phyloP scores from a whole-genome alignment of 2,329 filamentous ascomycete species.

The Sclerotinia spermophila region DNA sequence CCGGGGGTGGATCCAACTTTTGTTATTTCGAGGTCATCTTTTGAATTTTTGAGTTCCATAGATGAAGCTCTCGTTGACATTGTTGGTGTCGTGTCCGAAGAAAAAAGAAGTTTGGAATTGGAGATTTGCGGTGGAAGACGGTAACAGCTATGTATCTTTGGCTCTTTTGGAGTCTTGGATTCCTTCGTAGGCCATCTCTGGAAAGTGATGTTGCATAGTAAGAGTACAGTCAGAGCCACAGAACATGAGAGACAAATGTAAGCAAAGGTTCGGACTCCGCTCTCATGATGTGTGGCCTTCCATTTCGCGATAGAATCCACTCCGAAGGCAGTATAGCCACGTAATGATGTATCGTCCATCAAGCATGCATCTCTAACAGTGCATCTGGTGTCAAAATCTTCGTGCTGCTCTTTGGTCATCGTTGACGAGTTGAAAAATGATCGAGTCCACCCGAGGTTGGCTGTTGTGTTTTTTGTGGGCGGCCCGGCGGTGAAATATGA shows the following conservation, averaged over 20 bases:
- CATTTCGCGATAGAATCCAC: slow-evolving; percentile 19
- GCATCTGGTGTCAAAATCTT: slow-evolving; percentile 36
- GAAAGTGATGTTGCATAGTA: slow-evolving; percentile 10
- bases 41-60: background rate
- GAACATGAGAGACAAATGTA: slow-evolving; percentile 18
- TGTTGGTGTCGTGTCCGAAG: background rate
- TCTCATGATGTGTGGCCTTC: slow-evolving; percentile 18
- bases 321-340: slow-evolving; percentile 20
- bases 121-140: slow-evolving; percentile 9
- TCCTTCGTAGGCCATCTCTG: slow-evolving; percentile 9
- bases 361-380: slow-evolving; percentile 37
- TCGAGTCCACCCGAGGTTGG: slow-evolving; percentile 45
- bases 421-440: slow-evolving; percentile 48
- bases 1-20: background rate
- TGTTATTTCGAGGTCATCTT: background rate
- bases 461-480: slow-evolving; percentile 39
- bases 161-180: slow-evolving; percentile 3
- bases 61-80: background rate
- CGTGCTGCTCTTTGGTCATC: slow-evolving; percentile 35
- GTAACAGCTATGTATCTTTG: background rate
- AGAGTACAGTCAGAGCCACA: background rate
- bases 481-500: slow-evolving; percentile 44
- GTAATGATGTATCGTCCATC: slow-evolving; percentile 25
- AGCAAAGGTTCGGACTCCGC: slow-evolving; percentile 10
- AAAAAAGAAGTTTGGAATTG: background rate